Evolutionary conservation across 129 eudicot genomes (phyloP).

Genomic region (Lonicera japonica): DNA sequence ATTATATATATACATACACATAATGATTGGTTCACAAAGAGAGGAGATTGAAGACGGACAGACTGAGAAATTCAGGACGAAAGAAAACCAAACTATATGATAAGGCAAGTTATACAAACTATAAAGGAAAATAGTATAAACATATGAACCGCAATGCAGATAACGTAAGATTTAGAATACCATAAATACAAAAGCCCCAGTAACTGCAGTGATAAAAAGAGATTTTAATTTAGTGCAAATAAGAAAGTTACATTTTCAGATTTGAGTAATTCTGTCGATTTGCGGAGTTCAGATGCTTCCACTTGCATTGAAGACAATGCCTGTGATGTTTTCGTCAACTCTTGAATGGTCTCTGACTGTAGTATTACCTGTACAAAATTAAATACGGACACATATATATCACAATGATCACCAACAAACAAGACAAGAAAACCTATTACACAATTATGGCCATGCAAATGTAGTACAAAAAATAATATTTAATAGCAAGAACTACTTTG

Average conservation of each 20-base stretch:
- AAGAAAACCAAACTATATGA: too few species aligned
- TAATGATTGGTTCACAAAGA: too few species aligned
- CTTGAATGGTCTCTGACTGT: conserved; percentile 92
- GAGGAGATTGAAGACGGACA: too few species aligned
- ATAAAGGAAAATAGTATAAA: background rate
- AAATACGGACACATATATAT: background rate
- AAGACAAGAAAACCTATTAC: background rate
- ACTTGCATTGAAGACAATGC: conserved; percentile 55
- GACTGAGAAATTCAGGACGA: too few species aligned
- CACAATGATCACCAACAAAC: background rate
- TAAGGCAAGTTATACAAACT: background rate
- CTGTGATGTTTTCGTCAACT: conserved; percentile 83
- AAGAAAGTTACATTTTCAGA: conserved; percentile 43
- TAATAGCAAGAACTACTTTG: too few species aligned
- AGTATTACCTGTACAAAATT: conserved; percentile 49
- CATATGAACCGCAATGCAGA: background rate
- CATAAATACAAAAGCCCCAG: background rate
- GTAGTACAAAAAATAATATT: too few species aligned
- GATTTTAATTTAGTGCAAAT: background rate
- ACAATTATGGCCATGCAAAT: background rate
- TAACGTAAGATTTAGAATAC: background rate
- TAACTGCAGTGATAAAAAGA: background rate
- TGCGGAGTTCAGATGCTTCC: conserved; percentile 65
- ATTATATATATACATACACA: too few species aligned
- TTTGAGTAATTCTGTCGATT: conserved; percentile 40